Evolutionary conservation across 345 rosid genomes (phyloP), one percentile per base, ranked within the genome.

Genomic region (Odontarrhena argentea): DNA sequence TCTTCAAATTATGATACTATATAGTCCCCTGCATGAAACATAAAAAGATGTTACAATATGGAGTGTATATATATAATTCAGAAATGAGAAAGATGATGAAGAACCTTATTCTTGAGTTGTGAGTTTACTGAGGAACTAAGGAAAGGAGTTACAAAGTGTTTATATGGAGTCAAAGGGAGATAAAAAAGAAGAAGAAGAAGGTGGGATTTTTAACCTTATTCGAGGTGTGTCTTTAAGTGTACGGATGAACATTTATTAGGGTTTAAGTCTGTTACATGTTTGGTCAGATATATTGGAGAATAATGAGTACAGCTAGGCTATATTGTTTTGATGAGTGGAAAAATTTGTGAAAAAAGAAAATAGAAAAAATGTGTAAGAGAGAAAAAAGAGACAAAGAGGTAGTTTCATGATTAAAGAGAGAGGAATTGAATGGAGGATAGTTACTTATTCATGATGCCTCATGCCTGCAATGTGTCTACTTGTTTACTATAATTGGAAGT

Each of bases 221-320:
- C n/a, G 71, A 52, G 67, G 24, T 32, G 24, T 11, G 68, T 9
- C 50, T 53, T 65, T 13, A 10, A 34, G 52, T 61, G 69, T 55
- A 67, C 77, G 77, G 58, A 45, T 8, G 64, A 48, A 22, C 52
- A 74, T 67, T 67, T 67, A 74, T 74, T 74, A 67, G 77, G 77
- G 73, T 74, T 74, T 61, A 67, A 68, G 68, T 67, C 54, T 74
- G 77, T 67, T 47, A 73, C 67, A 67, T 74, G 69, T 60, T 61
- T 74, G 59, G 77, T 67, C 73, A 60, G 77, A 74, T 65, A 66
- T 66, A 74, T 61, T 55, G 68, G 68, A 74, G 64, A 67, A 67
- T 67, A 60, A 60, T 61, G 68, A 55, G 42, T 57, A 55, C 52
- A 69, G 68, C 54, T 53, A 60, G 61, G 53, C 73, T 74, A 67